phyloP scores from a whole-genome alignment of 2,329 filamentous ascomycete genomes.

The Ilyonectria sp. region DNA sequence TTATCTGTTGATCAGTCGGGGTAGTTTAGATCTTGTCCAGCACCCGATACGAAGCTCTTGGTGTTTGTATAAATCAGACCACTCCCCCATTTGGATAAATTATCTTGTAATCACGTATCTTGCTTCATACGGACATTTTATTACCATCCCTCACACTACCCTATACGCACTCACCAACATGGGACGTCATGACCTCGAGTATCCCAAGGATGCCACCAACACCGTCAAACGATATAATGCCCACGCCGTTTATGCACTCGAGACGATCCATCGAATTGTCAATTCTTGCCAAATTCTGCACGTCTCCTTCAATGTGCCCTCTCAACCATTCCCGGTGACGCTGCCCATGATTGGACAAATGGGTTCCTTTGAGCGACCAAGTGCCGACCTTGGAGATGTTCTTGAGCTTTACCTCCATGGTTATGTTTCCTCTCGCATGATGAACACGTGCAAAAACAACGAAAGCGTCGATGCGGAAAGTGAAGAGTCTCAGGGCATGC shows the following conservation, averaged over 20 bases:
- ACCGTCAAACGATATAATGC: conserved; percentile 78
- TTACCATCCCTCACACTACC: background rate
- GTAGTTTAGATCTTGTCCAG: background rate
- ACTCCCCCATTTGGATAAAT: background rate
- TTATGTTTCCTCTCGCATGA: conserved; percentile 84
- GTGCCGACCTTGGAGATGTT: conserved; percentile 73
- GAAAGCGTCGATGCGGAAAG: background rate
- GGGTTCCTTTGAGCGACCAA: conserved; percentile 78
- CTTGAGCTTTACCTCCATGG: conserved; percentile 87
- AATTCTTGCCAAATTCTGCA: conserved; percentile 84
- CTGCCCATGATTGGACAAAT: conserved; percentile 91
- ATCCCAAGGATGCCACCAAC: conserved; percentile 75
- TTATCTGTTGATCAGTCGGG: background rate
- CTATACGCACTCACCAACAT: conserved; percentile 41
- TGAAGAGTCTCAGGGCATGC: conserved; percentile 66
- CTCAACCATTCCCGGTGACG: conserved; percentile 80
- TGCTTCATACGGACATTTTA: background rate
- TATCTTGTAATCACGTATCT: background rate
- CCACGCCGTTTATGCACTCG: conserved; percentile 78
- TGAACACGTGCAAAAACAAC: conserved; percentile 69
- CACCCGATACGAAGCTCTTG: background rate
- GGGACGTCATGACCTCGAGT: conserved; percentile 64
- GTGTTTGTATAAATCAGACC: background rate
- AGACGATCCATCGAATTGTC: conserved; percentile 81
- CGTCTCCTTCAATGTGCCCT: conserved; percentile 79